Evolutionary conservation across 2,329 filamentous ascomycete genomes (phyloP), one percentile per base, ranked within the genome.

Genomic region (Xylariales sp.): DNA sequence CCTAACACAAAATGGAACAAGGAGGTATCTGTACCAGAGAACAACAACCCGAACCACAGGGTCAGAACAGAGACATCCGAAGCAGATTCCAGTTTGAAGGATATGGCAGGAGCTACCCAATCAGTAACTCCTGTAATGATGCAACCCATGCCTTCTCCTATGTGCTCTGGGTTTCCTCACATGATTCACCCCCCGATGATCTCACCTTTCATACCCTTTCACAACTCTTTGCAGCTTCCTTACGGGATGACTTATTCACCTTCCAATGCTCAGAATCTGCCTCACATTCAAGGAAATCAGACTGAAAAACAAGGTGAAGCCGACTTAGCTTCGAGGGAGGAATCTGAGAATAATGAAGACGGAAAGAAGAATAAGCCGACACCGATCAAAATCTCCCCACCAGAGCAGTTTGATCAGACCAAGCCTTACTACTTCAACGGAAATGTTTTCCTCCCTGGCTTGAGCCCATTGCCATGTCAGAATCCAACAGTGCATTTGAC

Each of bases 1-100:
- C 74, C 74, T 3, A 70, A 70, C 4, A 52, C 65, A 5, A 79
- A 78, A 54, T 67, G 65, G 56, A 48, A 59, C 38, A 72, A 64
- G 40, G 72, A 75, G 20, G 65, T 49, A 30, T 37, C 44, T 10
- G 39, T 43, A 2, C 34, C 40, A 20, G 56, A 60, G 12, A 40
- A 15, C n/a, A 45, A 49, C 5, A 20, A 37, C 6, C 14, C 41
- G 3, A 60, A 62, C 18, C 17, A 42, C 8, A n/a, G n/a, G n/a
- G 24, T 40, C n/a, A 57, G 50, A 27, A 46, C 49, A 15, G 34
- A 29, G 12, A 49, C 47, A 31, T 15, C 38, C 15, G 37, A 43
- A 5, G 31, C 40, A 19, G 41, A 34, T 30, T 38, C 38, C 19
- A 32, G 28, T 15, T 14, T 38, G 25, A 41, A 38, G 15, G 40